These are phyloP conservation scores for Epichloe coenophiala DNA, from an alignment of 2,329 filamentous ascomycete species.

Conservation along the genomic window DNA sequence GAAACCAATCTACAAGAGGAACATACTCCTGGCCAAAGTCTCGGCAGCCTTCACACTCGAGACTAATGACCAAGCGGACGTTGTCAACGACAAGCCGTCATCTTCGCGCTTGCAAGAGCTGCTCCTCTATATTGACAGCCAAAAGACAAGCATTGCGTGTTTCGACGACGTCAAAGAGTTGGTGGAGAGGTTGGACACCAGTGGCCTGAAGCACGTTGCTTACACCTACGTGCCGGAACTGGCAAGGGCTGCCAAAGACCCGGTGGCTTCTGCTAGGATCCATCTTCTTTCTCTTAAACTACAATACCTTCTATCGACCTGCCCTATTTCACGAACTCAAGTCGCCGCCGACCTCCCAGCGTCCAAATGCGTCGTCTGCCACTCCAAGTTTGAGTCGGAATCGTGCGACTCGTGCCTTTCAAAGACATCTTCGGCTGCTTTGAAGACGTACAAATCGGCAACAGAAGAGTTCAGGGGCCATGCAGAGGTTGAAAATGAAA, in stretches of 20 bases:
- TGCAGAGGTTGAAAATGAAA: slow-evolving; percentile 5
- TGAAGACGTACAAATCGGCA: slow-evolving; percentile 9
- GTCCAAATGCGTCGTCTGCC: slow-evolving; percentile 14
- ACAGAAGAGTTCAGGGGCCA: slow-evolving; percentile 2
- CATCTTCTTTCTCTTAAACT: slow-evolving; percentile 27
- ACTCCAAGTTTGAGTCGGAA: slow-evolving; percentile 7
- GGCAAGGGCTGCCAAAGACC: slow-evolving; percentile 13
- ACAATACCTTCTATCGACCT: slow-evolving; percentile 30
- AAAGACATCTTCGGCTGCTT: slow-evolving; percentile 10
- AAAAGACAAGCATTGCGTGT: slow-evolving; percentile 23
- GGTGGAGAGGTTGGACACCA: slow-evolving; percentile 25
- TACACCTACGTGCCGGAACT: slow-evolving; percentile 22
- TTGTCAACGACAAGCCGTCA: slow-evolving; percentile 12
- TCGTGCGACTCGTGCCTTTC: slow-evolving; percentile 13
- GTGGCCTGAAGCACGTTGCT: slow-evolving; percentile 27
- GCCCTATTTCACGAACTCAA: slow-evolving; percentile 13
- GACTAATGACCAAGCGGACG: slow-evolving; percentile 16
- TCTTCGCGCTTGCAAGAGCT: slow-evolving; percentile 23
- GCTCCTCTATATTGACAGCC: slow-evolving; percentile 21
- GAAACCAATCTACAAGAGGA: slow-evolving; percentile 26
- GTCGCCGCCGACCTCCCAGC: slow-evolving; percentile 9
- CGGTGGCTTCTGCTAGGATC: slow-evolving; percentile 14
- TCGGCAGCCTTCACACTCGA: slow-evolving; percentile 23
- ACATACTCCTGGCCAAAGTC: slow-evolving; percentile 25
- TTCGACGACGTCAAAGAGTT: slow-evolving; percentile 36